phyloP scores from a whole-genome alignment of 2,329 filamentous ascomycete species.

The Mycosphaerella sp. region DNA sequence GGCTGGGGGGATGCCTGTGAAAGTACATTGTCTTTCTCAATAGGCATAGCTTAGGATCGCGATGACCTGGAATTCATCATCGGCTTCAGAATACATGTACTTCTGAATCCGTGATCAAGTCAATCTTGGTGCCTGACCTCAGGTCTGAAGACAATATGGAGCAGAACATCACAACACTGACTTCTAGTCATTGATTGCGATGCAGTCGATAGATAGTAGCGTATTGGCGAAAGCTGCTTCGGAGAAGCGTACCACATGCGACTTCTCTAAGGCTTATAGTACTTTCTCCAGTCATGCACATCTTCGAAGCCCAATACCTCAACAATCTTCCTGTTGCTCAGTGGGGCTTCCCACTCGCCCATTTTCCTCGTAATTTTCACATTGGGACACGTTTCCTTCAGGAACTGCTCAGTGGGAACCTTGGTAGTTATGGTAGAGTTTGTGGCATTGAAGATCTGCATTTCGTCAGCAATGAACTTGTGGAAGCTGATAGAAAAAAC shows the following conservation, averaged over 20 bases:
- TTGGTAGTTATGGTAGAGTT: conserved; percentile 56
- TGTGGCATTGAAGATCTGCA: conserved; percentile 55
- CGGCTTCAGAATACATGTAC: no score
- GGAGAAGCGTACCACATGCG: background rate
- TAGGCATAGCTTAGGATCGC: no score
- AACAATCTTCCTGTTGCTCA: conserved; percentile 56
- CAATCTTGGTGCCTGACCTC: no score
- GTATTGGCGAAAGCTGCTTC: background rate
- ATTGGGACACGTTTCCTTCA: conserved; percentile 46
- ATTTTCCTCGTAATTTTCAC: conserved; percentile 51
- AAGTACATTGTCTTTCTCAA: no score
- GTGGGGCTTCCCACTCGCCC: conserved; percentile 54
- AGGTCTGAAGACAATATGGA: no score
- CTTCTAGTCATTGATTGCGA: no score
- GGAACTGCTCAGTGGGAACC: conserved; percentile 47
- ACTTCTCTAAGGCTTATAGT: conserved; percentile 35
- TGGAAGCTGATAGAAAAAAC: background rate
- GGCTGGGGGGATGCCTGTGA: no score
- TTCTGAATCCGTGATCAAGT: no score
- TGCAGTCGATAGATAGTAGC: no score
- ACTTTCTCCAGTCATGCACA: conserved; percentile 52
- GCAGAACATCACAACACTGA: no score
- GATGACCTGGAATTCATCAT: no score
- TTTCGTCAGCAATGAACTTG: background rate
- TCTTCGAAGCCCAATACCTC: conserved; percentile 56